Base-by-base conservation (phyloP, 2,329 filamentous ascomycete species). In the Tetracladium maxilliforme region DNA sequence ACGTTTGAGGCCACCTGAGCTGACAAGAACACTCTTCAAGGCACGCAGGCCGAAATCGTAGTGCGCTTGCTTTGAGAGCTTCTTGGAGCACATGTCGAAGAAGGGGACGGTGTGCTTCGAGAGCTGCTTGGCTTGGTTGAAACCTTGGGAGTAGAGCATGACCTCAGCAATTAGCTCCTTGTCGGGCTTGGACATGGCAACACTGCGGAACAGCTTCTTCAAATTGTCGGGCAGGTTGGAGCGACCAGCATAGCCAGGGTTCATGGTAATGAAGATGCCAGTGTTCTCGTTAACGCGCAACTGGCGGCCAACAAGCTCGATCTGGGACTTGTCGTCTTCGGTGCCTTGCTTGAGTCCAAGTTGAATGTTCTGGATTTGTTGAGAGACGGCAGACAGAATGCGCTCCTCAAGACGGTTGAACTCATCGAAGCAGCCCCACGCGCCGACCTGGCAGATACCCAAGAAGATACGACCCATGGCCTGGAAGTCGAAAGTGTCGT, bases 211-310 rank as follows among this genome's bases (percentile, higher is more conserved):
- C 20, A 99, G 63, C 56, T 98, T 99, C 71, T 99, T 99, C 58
- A 99, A 54, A 49, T 99, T 99, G 56, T 99, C 90, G 3, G 90
- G 90, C 43, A 99, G 58, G 53, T 98, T 98, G 24, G 90, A 99
- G 52, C 90, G 82, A 29, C 90, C 90, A 26, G 90, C 90, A 54
- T 99, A 99, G 26, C 90, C 90, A 49, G 90, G 90, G 51, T 99
- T 99, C 92, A 99, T 98, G 19, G 90, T 99, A 49, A 99, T 98
- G 60, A 99, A 99, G 47, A 99, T 90, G 40, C 90, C 90, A 25
- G 92, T 95, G 47, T 94, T 92, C 32, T 68, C 64, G 43, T 93
- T 92, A 37, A 99, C 90, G 34, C 66, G 71, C 23, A 98, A 65
- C 39, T 92, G 84, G 28, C 90, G 80, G 24, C 87, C 87, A 27